A percentile compares a stretch with the other conserved stretches of the same genome.
Conservation (phyloP, 345 rosid genomes). For the Atalantia buxifolia region DNA sequence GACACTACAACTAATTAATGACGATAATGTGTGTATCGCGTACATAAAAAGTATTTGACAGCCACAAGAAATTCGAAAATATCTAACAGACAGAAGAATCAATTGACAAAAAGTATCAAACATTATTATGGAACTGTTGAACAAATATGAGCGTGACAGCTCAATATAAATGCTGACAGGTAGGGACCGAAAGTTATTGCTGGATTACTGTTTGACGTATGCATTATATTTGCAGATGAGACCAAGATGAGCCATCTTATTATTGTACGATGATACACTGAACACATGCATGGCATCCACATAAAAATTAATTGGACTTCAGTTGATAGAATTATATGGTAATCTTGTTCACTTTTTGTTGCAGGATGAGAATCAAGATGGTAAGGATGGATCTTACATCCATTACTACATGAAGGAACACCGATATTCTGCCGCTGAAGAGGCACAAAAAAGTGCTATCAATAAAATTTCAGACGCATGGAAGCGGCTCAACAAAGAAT, state of each 20-base stretch:
- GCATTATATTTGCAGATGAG: not conserved
- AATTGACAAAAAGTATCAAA: not conserved
- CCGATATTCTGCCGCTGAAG: conserved; percentile 23
- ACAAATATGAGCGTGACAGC: too few species aligned
- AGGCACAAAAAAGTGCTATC: conserved; percentile 28
- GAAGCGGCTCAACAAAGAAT: conserved; percentile 51
- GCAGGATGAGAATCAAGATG: conserved; percentile 59
- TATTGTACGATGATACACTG: not conserved
- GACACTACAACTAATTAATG: too few species aligned
- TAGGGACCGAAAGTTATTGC: not conserved
- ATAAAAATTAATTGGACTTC: not conserved
- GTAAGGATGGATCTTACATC: conserved; percentile 55
- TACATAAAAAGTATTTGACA: too few species aligned
- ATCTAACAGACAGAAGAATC: too few species aligned
- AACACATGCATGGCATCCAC: not conserved
- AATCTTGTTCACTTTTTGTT: not conserved
- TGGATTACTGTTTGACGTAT: not conserved
- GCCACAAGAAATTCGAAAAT: too few species aligned
- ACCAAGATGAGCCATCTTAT: not conserved
- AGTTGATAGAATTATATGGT: not conserved
- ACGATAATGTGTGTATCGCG: too few species aligned
- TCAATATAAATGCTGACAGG: not conserved
- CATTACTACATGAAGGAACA: conserved; percentile 50
- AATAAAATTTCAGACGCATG: conserved; percentile 47
- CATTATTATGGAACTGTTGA: not conserved